Percentiles rank a stretch among this genome's conserved stretches.
Conservation (phyloP, 2,329 filamentous ascomycete species). For the Ambrosiella beaveri region DNA sequence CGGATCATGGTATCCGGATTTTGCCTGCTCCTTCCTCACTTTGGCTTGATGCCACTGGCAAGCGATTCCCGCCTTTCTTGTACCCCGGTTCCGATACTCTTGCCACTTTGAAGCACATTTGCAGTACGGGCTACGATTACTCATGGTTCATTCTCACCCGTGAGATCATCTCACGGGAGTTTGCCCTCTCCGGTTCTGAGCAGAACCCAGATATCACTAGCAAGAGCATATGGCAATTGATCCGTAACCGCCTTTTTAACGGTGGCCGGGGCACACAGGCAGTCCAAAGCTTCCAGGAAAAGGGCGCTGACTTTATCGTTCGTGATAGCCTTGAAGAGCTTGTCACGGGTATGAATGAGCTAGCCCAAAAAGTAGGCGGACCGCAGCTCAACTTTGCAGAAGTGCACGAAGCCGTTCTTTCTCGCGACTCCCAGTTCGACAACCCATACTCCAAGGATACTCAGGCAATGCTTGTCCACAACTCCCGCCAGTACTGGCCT, state of each 20-base stretch:
- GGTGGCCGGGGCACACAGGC: constrained; percentile 31
- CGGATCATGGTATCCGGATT: constrained; percentile 40
- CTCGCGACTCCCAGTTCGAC: constrained; percentile 37
- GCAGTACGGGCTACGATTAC: constrained; percentile 43
- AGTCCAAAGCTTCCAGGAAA: constrained; percentile 40
- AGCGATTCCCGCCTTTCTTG: constrained; percentile 37
- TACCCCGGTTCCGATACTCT: constrained; percentile 42
- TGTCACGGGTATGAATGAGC: constrained; percentile 40
- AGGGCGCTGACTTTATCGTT: constrained; percentile 43
- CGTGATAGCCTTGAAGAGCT: constrained; percentile 37
- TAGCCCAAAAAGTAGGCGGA: constrained; percentile 29
- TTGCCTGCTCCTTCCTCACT: constrained; percentile 43
- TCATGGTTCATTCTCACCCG: constrained; percentile 45
- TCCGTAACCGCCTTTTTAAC: constrained; percentile 32
- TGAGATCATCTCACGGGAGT: constrained; percentile 42
- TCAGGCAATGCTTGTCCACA: constrained; percentile 44
- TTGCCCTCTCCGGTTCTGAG: constrained; percentile 44
- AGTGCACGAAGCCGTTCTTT: constrained; percentile 31
- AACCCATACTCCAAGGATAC: constrained; percentile 42
- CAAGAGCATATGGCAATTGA: constrained; percentile 37
- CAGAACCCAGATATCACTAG: constrained; percentile 43
- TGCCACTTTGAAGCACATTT: constrained; percentile 40
- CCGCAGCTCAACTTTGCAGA: constrained; percentile 28
- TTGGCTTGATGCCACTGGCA: constrained; percentile 44
- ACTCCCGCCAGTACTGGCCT: constrained; percentile 37